Evolutionary conservation across 257 asterid genomes (phyloP).

Genomic region (Avicennia marina): DNA sequence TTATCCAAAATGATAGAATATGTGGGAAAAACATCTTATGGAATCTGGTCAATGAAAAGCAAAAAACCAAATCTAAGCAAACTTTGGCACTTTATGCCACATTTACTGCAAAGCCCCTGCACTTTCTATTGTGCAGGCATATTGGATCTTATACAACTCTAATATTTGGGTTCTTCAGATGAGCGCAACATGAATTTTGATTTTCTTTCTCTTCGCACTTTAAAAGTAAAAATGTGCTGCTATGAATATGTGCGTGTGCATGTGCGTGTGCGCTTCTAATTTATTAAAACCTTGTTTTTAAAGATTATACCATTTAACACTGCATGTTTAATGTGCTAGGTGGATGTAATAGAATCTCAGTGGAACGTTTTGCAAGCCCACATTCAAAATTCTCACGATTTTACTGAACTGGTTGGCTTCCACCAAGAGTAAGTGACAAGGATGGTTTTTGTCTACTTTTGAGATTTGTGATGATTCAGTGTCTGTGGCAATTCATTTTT

Average conservation of each 20-base stretch:
- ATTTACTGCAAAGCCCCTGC: too few relatives aligned
- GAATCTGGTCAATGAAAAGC: not conserved
- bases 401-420: conserved; percentile 85
- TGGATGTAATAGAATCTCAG: conserved; percentile 98
- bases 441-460: conserved; percentile 4
- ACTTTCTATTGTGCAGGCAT: too few relatives aligned
- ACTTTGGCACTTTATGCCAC: too few relatives aligned
- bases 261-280: too few relatives aligned
- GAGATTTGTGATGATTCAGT: conserved; percentile 3
- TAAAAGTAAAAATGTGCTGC: conserved; percentile 11
- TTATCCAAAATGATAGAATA: too few relatives aligned
- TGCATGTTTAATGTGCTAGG: conserved; percentile 45
- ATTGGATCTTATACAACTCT: not conserved
- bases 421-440: conserved; percentile 85
- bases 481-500: not conserved
- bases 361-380: conserved; percentile 95
- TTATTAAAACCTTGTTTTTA: too few relatives aligned
- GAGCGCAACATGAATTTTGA: not conserved
- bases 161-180: not conserved
- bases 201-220: not conserved
- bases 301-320: conserved; percentile 13
- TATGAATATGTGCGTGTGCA: not conserved
- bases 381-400: conserved; percentile 86
- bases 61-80: too few relatives aligned
- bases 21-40: not conserved